Base-by-base conservation (phyloP, 257 asterid species). In the Solanum bukasovii region DNA sequence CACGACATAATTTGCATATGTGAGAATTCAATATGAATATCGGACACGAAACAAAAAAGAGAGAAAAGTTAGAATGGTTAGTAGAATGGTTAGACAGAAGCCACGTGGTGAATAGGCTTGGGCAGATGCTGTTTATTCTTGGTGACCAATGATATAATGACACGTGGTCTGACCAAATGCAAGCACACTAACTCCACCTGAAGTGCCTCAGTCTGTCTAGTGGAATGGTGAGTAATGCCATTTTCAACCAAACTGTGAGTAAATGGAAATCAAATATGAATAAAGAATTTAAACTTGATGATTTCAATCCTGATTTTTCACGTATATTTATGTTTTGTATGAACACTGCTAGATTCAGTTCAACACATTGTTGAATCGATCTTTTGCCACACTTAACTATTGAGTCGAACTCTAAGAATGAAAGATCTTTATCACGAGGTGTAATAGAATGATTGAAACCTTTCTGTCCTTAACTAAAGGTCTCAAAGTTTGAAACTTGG, bases 61-160 rank as follows among this genome's bases (percentile, higher is more conserved):
- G 20, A 2, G 0, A 40, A 6, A 13, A 78, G 7, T n/a, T 71
- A 14, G 67, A 44, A 79, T 79, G 65, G 61, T 77, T 4, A 77
- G 83, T 38, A 75, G 21, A 75, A 75, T 38, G 56, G 65, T 42
- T 25, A 25, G 84, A 27, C 67, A 79, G 23, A 23, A 79, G 78
- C 84, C 91, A 86, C 88, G 89, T 90, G 91, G 67, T 42, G 74
- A 12, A 18, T 20, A 40, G 63, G n/a, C 16, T 44, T 6, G 21
- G 67, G 85, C 89, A 88, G 90, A 87, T 85, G 87, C 77, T 71
- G n/a, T 13, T 31, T 4, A 67, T 27, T n/a, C 25, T 23, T 73
- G 83, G 27, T 12, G 12, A 25, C 91, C 89, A 87, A 89, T 89
- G 10, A 18, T 3, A 61, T 3, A 4, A 7, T 34, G 77, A 44